Base-by-base conservation (phyloP, 441 rosid genomes). In the Geranium incanum region DNA sequence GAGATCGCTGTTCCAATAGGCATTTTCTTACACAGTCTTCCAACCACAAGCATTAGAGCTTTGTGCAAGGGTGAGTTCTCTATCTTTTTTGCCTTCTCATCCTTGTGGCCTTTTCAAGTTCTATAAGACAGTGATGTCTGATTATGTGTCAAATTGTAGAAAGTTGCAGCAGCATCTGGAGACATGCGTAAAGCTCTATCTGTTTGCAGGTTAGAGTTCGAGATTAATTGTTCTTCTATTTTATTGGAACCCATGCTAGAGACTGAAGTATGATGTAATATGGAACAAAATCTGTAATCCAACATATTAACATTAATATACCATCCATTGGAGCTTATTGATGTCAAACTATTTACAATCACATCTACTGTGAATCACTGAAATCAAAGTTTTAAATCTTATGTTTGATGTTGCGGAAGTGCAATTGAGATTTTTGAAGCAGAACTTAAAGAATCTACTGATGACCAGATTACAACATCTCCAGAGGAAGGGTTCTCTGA, bases 111-210 rank as follows among this genome's bases (percentile, higher is more conserved):
- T 21, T 57, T 64, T 71, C 59, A 18, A 5, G 28, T 4, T 71
- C 66, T 68, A 60, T 67, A 23, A 23, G 45, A 48, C 66, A 65
- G 13, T 66, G 16, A 59, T 69, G 68, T 67, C 68, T 73, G 57
- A 74, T 18, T 36, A 0, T 66, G 75, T 71, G 41, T 45, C 37
- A 48, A 74, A 11, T 79, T 28, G 45, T 88, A 90, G 99, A 95
- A 87, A 92, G 92, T 95, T 75, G 90, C 97, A 52, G 91, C 97
- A 72, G 90, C 90, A 78, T 90, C 94, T 72, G 99, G 97, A 74
- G 99, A 95, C 81, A 92, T 90, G 97, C 79, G 97, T 66, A 92
- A 89, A 81, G 99, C 99, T 71, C 87, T 95, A 6, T 82, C 84
- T 80, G 84, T 95, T 71, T 92, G 97, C 87, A 90, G 97, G 97